Conservation (phyloP, 2,329 filamentous ascomycete species). For the Sporothrix schenckii region DNA sequence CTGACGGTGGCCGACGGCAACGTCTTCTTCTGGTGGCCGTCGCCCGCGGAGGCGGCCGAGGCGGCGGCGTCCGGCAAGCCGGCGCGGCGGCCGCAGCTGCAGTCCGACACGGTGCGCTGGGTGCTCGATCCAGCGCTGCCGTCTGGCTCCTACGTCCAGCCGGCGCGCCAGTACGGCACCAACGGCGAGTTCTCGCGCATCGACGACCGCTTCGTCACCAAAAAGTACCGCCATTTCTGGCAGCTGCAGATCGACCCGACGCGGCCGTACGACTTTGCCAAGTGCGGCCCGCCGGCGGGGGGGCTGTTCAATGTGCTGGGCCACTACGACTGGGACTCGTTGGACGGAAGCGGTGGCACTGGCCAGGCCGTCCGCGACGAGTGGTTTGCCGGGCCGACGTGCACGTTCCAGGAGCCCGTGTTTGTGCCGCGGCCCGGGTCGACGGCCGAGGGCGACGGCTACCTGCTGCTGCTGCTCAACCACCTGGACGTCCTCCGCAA, state of each 20-base stretch:
- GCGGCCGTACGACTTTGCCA: slow-evolving; percentile 49
- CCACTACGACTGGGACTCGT: slow-evolving; percentile 48
- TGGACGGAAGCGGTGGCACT: slow-evolving; percentile 41
- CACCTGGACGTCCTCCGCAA: slow-evolving; percentile 51
- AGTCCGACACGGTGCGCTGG: slow-evolving; percentile 48
- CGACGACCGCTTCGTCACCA: slow-evolving; percentile 52
- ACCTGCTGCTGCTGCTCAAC: slow-evolving; percentile 52
- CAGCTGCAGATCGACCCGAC: slow-evolving; percentile 46
- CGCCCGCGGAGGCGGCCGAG: slow-evolving; percentile 39
- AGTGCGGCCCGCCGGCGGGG: slow-evolving; percentile 49
- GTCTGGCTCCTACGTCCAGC: slow-evolving; percentile 45
- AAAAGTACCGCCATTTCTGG: slow-evolving; percentile 53
- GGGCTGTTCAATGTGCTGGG: slow-evolving; percentile 53
- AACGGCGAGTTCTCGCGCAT: slow-evolving; percentile 56
- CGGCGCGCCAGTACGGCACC: slow-evolving; percentile 45
- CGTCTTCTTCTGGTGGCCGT: slow-evolving; percentile 53
- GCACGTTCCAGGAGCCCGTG: slow-evolving; percentile 57
- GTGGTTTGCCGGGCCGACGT: slow-evolving; percentile 51
- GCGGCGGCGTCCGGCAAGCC: slow-evolving; percentile 20
- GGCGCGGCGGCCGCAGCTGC: slow-evolving; percentile 43
- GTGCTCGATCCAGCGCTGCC: slow-evolving; percentile 46
- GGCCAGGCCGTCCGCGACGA: slow-evolving; percentile 44
- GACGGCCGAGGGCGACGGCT: slow-evolving; percentile 54
- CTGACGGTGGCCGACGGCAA: slow-evolving; percentile 50
- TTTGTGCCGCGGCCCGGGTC: slow-evolving; percentile 52